These are phyloP conservation scores for Fusarium sublunatum DNA, from an alignment of 2,329 filamentous ascomycete species.

Conservation along the genomic window DNA sequence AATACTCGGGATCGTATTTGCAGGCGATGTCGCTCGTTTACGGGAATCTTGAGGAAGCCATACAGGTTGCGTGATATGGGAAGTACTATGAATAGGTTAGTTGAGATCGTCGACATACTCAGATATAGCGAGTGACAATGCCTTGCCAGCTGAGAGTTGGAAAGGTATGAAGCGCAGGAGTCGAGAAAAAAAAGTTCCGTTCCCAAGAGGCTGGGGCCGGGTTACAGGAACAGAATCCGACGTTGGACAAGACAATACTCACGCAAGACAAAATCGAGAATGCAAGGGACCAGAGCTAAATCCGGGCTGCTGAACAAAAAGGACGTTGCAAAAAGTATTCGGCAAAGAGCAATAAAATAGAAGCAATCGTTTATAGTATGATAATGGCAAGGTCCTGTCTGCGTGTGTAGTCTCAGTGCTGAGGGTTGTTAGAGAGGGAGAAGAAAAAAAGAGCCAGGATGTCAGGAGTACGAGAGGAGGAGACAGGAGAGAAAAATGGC, in stretches of 20 bases:
- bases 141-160: neutral
- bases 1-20: constrained; percentile 22
- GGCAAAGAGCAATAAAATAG: constrained; percentile 33
- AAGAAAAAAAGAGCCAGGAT: constrained; percentile 35
- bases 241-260: constrained; percentile 40
- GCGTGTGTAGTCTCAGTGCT: constrained; percentile 1
- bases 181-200: constrained; percentile 11
- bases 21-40: constrained; percentile 42
- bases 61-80: constrained; percentile 38
- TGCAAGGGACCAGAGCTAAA: constrained; percentile 42
- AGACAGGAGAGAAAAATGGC: constrained; percentile 36
- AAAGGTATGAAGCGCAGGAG: constrained; percentile 3
- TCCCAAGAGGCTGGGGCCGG: constrained; percentile 32
- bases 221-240: constrained; percentile 25
- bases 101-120: constrained; percentile 12
- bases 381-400: no score
- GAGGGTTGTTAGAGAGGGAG: constrained; percentile 29
- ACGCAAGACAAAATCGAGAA: constrained; percentile 42
- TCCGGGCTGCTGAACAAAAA: constrained; percentile 44
- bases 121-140: neutral
- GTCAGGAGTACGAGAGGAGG: constrained; percentile 30
- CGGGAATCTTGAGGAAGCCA: constrained; percentile 47
- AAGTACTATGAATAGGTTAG: constrained; percentile 33
- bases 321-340: constrained; percentile 35
- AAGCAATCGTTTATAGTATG: constrained; percentile 16